Base-by-base conservation (phyloP, 371 early-diverging fungal genomes). In the Mortierella sp. region DNA sequence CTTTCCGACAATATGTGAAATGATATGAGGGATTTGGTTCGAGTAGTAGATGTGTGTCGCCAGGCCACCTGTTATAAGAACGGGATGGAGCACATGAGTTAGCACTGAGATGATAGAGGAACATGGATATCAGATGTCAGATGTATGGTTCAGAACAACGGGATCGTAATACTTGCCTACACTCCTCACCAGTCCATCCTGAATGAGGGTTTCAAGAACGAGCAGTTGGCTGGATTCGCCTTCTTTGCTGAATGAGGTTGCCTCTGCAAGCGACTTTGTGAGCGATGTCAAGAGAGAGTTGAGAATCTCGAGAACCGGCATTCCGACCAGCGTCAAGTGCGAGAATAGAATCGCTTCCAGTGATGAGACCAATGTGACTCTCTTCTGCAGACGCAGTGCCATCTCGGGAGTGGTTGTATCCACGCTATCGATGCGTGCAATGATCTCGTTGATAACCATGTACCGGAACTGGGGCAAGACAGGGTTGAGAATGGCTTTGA, bases 231-330 rank as follows among this genome's bases (percentile, higher is more conserved):
- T 73, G 22, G 73, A 48, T 17, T 73, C 73, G 19, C 72, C 78
- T 28, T 79, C 67, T 48, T 80, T 80, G 57, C 67, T 57, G 27
- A 67, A 17, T 0, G 49, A 31, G 7, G 60, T 27, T 0, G 77
- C 67, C 55, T 59, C 73, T 8, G 73, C 80, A 0, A 84, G 53
- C 0, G 84, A 81, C 60, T 79, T 79, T 17, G 88, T 78, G 45
- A 95, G 63, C 24, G 85, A 82, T 9, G 74, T 74, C 25, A 91
- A 84, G 5, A 95, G 83, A 6, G 91, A 82, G 52, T 92, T 91
- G 48, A 95, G 73, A 2, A 94, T 88, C 72, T 95, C 96, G 60
- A 94, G 79, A 0, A 91, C 90, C 3, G 95, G 92, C 24, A 95
- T 80, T 43, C 95, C 94, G 4, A 88, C 86, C 37, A 91, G 77